Evolutionary conservation across 2,329 filamentous ascomycete genomes (phyloP), one percentile per base, ranked within the genome.

Genomic region (Microdochium bolleyi): DNA sequence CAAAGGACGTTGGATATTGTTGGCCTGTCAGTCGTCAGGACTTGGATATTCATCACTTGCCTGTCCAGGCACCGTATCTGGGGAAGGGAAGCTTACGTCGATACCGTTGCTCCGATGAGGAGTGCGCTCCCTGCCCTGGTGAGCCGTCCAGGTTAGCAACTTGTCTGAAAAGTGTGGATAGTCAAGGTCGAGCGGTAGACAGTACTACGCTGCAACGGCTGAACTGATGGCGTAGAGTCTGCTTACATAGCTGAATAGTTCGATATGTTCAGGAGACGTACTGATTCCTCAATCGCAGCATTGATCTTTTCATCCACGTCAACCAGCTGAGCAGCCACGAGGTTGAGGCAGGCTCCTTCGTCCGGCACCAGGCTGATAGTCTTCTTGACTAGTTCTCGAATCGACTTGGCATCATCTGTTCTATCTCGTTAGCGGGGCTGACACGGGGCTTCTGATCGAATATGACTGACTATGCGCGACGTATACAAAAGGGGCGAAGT

Each of bases 1-100:
- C 61, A 63, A 13, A 63, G 57, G 3, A 61, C 52, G 32, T 54
- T 53, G 3, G 61, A 60, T 11, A 61, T 61, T 1, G 59, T 61
- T 1, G 61, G 60, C 0, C 56, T 61, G 10, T 53, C 55, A 9
- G 58, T 52, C 27, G 55, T 53, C 38, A 57, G 58, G n/a, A n/a
- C n/a, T n/a, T n/a, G n/a, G n/a, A n/a, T n/a, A n/a, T n/a, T n/a
- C n/a, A n/a, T n/a, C n/a, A n/a, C n/a, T n/a, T n/a, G n/a, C n/a
- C 5, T 56, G 52, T 3, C 60, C 30, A 14, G 30, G 30, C 8
- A 34, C 48, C 27, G 60, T 55, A 11, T 57, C 49, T 2, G 57
- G 51, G 7, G 58, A 57, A 10, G 19, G 19, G 10, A 11, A n/a
- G 9, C 11, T 41, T 41, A 19, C n/a, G 37, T 13, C 37, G 37